Conservation (phyloP, 129 eudicot species). For the Daucus carota region DH1_v3.0 NC_030381.2:40383001-40383500, state of each 20-base stretch:
- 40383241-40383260: slow-evolving; percentile 85
- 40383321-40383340: slow-evolving; percentile 30
- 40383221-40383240: not conserved
- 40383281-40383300: slow-evolving; percentile 74
- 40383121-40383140: slow-evolving; percentile 85
- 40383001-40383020: not conserved
- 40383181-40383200: not conserved
- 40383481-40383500: too few relatives aligned
- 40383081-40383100: slow-evolving; percentile 99
- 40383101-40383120: slow-evolving; percentile 94
- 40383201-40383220: not conserved
- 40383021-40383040: not conserved
- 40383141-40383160: slow-evolving; percentile 96
- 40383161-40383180: slow-evolving; percentile 57
- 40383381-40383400: not conserved
- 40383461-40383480: too few relatives aligned
- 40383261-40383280: slow-evolving; percentile 93
- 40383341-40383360: not conserved
- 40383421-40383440: too few relatives aligned
- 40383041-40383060: not conserved
- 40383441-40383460: too few relatives aligned
- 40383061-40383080: slow-evolving; percentile 63
- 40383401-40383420: not conserved
- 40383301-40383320: slow-evolving; percentile 99
- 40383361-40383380: not conserved